Evolutionary conservation across 179 eudicot genomes (phyloP).

Genomic region (Beta macrorhiza): DNA sequence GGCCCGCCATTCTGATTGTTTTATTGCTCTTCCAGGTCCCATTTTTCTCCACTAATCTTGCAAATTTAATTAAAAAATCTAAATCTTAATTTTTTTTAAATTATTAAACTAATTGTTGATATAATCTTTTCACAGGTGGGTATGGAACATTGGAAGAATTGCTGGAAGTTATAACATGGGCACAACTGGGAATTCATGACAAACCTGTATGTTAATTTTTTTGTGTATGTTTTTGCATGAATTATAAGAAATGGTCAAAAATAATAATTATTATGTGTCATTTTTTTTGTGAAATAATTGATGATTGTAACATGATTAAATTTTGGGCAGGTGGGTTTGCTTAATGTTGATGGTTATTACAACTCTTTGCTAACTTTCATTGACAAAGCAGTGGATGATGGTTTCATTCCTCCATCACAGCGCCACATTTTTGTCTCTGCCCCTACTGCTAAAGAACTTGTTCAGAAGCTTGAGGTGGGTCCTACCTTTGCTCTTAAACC

Average conservation of each 20-base stretch:
- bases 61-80: too few species aligned
- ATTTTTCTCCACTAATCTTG: background rate
- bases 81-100: background rate
- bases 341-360: slow-evolving; percentile 86
- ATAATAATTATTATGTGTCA: background rate
- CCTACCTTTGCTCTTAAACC: background rate
- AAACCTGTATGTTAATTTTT: slow-evolving; percentile 55
- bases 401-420: slow-evolving; percentile 73
- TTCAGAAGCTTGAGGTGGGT: slow-evolving; percentile 81
- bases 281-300: background rate
- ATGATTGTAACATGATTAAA: background rate
- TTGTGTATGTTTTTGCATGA: background rate
- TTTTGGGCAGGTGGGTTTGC: slow-evolving; percentile 68
- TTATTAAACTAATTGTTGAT: background rate
- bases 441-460: slow-evolving; percentile 74
- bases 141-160: slow-evolving; percentile 80
- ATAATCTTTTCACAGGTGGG: slow-evolving; percentile 50
- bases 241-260: background rate
- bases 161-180: slow-evolving; percentile 82
- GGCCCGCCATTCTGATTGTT: slow-evolving; percentile 87
- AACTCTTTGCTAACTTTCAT: slow-evolving; percentile 67
- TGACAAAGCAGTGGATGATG: slow-evolving; percentile 91
- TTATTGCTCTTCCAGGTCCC: slow-evolving; percentile 89
- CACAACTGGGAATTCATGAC: slow-evolving; percentile 77
- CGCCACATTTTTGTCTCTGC: slow-evolving; percentile 85